Evolutionary conservation across 345 rosid species (phyloP).

Genomic region (Eucalyptus shirleyi): DNA sequence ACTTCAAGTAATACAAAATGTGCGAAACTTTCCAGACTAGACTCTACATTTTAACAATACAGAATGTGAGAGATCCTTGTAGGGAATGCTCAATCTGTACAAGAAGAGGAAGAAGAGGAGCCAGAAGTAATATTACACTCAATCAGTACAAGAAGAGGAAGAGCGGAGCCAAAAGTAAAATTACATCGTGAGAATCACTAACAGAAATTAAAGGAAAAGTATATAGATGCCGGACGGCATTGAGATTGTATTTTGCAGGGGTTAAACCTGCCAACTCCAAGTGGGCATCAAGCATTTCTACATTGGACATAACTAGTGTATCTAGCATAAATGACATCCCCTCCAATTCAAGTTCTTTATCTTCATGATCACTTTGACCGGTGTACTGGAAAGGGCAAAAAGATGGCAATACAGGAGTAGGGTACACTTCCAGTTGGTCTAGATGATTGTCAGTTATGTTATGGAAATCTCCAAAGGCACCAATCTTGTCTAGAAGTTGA

Average conservation of each 20-base stretch:
- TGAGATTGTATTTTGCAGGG: background rate
- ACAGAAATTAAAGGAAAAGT: background rate
- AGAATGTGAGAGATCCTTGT: background rate
- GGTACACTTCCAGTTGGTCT: no score
- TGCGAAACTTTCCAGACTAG: background rate
- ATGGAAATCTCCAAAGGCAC: no score
- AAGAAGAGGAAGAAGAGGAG: background rate
- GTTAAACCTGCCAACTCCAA: background rate
- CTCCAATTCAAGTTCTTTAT: no score
- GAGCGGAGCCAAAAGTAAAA: background rate
- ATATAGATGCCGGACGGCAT: background rate
- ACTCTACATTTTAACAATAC: background rate
- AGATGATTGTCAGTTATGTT: no score
- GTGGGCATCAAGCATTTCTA: background rate
- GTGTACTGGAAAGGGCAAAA: no score
- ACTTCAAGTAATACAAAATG: background rate
- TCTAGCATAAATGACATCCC: no score
- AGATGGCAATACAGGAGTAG: no score
- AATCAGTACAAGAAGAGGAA: background rate
- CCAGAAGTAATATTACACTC: background rate
- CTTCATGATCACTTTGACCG: no score
- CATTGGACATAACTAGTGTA: no score
- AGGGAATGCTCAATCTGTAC: background rate
- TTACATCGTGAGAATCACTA: background rate
- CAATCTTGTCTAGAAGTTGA: no score